Evolutionary conservation across 2,329 filamentous ascomycete genomes (phyloP).

Genomic region (Cryphonectria naterciae): DNA sequence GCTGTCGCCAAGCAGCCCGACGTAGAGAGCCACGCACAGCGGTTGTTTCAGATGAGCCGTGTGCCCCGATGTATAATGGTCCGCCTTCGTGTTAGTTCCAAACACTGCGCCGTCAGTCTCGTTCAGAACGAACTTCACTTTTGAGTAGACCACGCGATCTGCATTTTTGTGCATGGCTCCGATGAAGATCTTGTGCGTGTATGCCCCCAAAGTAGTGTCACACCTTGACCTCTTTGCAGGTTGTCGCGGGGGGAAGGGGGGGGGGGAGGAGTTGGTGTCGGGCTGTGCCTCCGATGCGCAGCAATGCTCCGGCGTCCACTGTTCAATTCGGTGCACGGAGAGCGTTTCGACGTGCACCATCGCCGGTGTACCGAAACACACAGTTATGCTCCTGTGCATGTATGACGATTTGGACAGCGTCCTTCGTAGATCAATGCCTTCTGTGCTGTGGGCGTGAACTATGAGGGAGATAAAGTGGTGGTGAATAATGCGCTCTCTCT

Average conservation of each 20-base stretch:
- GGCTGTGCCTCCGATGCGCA: constrained; percentile 10
- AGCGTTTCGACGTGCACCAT: background rate
- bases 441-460: constrained; percentile 2
- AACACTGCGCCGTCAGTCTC: background rate
- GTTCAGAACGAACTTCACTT: background rate
- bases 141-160: background rate
- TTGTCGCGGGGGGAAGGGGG: background rate
- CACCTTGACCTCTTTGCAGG: background rate
- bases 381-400: background rate
- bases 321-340: background rate
- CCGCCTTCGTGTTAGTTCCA: constrained; percentile 9
- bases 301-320: background rate
- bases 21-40: constrained; percentile 18
- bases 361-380: background rate
- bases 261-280: background rate
- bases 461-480: background rate
- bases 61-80: constrained; percentile 10
- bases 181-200: background rate
- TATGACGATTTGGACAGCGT: background rate
- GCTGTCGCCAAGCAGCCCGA: constrained; percentile 20
- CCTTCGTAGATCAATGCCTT: constrained; percentile 4
- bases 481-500: background rate
- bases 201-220: background rate
- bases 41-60: constrained; percentile 22
- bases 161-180: background rate